phyloP scores from a whole-genome alignment of 2,329 filamentous ascomycete species.

The Ascosphaera aggregata region DNA sequence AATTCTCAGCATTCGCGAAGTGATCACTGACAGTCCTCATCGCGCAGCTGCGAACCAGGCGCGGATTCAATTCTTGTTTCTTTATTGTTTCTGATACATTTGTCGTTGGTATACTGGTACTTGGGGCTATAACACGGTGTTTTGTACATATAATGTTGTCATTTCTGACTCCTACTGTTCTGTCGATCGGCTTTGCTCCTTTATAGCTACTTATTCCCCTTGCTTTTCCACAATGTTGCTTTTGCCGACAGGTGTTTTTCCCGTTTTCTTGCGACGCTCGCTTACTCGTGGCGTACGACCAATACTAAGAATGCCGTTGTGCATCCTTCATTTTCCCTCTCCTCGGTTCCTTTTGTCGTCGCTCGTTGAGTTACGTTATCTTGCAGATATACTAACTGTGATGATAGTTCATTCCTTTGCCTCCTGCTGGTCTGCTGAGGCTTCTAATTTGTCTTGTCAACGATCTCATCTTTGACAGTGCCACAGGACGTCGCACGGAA shows the following conservation, averaged over 20 bases:
- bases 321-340: no score
- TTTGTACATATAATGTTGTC: slow-evolving; percentile 6
- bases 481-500: not conserved
- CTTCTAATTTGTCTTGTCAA: no score
- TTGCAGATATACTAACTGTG: no score
- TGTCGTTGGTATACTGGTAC: not conserved
- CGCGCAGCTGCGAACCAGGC: not conserved
- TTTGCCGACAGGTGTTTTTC: not conserved
- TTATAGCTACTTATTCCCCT: slow-evolving; percentile 8
- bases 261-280: not conserved
- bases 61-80: not conserved
- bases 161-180: slow-evolving; percentile 8
- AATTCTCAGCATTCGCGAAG: slow-evolving; percentile 9
- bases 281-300: not conserved
- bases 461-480: no score
- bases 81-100: no score
- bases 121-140: not conserved
- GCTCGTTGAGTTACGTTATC: no score
- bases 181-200: slow-evolving; percentile 10
- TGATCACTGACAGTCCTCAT: not conserved
- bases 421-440: no score
- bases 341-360: no score
- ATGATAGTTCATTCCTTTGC: no score
- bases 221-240: slow-evolving; percentile 8
- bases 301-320: not conserved